Conservation (phyloP, 2,329 filamentous ascomycete species). For the Colletotrichum cuscutae region DNA sequence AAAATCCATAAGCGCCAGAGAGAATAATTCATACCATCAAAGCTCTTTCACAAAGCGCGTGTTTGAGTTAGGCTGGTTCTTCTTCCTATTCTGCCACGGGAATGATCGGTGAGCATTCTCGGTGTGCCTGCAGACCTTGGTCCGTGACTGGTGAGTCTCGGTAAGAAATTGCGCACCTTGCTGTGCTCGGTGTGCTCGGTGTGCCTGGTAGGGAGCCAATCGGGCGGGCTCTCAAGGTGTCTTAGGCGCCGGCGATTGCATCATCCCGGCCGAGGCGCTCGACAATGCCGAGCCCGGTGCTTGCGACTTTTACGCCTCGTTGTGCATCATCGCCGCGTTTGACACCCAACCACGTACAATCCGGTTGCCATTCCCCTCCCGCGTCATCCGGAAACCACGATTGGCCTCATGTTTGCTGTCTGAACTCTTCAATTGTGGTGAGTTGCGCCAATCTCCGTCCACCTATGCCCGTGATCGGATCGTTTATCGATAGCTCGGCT, state of each 20-base stretch:
- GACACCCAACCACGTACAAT: not conserved
- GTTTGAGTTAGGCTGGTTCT: not conserved
- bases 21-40: not conserved
- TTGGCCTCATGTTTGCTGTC: not conserved
- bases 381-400: not conserved
- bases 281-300: conserved; percentile 23
- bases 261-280: conserved; percentile 29
- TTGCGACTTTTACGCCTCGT: conserved; percentile 20
- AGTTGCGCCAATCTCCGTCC: not conserved
- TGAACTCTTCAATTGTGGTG: not conserved
- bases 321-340: conserved; percentile 1
- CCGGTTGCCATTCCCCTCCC: not conserved
- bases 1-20: too few relatives aligned
- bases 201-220: not conserved
- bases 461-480: not conserved
- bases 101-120: not conserved
- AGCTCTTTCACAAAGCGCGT: not conserved
- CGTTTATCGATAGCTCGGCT: conserved; percentile 12
- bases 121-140: not conserved
- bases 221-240: conserved; percentile 25
- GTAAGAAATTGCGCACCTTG: not conserved
- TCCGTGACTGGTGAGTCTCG: not conserved
- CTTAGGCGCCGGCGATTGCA: conserved; percentile 33
- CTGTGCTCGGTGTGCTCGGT: not conserved
- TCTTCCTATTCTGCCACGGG: not conserved